These are phyloP conservation scores for Suzukiozyma palmioleophila DNA, from an alignment of 1,139 yeast genomes.

Conservation along the genomic window DNA sequence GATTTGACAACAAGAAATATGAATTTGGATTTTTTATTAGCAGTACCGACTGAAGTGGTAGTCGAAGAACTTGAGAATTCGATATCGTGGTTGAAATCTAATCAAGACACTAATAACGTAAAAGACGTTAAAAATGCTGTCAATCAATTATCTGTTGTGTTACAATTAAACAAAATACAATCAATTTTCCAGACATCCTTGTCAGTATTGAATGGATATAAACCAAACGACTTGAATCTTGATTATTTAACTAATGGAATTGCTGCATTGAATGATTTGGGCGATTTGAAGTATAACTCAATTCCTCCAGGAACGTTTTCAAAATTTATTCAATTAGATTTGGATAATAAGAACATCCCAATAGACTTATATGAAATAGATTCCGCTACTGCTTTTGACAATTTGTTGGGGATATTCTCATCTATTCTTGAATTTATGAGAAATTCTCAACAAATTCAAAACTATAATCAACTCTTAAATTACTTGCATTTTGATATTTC, in stretches of 20 bases:
- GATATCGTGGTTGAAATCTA: constrained; percentile 16
- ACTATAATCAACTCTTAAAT: constrained; percentile 30
- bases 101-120: neutral
- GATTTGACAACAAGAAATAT: constrained; percentile 63
- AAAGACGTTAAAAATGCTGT: constrained; percentile 7
- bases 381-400: constrained; percentile 22
- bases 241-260: constrained; percentile 17
- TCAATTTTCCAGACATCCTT: constrained; percentile 11
- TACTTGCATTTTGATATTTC: constrained; percentile 32
- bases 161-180: constrained; percentile 25
- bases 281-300: constrained; percentile 5
- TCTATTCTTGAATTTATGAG: constrained; percentile 24
- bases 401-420: constrained; percentile 31
- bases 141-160: constrained; percentile 25
- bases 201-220: neutral
- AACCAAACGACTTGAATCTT: constrained; percentile 14
- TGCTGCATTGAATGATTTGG: constrained; percentile 9
- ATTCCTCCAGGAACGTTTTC: constrained; percentile 32
- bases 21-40: constrained; percentile 40
- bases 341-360: constrained; percentile 59
- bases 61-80: constrained; percentile 18
- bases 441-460: constrained; percentile 19
- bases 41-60: constrained; percentile 20
- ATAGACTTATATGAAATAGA: constrained; percentile 29
- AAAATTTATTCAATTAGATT: constrained; percentile 50